Evolutionary conservation across 495 filamentous ascomycete genomes (phyloP).

Genomic region (Chaetomium fimeti): DNA sequence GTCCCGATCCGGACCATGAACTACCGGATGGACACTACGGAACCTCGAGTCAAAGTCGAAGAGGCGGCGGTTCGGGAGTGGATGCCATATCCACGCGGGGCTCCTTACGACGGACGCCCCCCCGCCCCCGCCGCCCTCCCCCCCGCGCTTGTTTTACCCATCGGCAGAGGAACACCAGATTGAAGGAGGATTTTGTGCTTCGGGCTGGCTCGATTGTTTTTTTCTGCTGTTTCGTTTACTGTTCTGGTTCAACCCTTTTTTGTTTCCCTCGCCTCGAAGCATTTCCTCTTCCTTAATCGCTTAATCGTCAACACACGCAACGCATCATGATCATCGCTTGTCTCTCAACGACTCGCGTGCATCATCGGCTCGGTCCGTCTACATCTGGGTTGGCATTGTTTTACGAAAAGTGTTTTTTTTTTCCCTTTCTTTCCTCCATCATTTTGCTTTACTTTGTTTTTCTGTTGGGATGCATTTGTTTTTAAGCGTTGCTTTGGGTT

Average conservation of each 20-base stretch:
- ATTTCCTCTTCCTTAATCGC: background rate
- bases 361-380: background rate
- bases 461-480: constrained; percentile 2
- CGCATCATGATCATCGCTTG: background rate
- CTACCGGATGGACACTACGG: too few species aligned
- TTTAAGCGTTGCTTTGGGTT: constrained; percentile 6
- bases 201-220: background rate
- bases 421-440: background rate
- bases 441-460: background rate
- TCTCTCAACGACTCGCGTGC: background rate
- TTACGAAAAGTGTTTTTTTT: constrained; percentile 5
- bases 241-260: constrained; percentile 7
- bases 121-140: too few species aligned
- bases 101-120: too few species aligned
- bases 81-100: too few species aligned
- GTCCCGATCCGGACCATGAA: too few species aligned
- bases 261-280: too few species aligned
- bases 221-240: constrained; percentile 7
- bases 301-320: background rate
- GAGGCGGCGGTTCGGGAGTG: too few species aligned
- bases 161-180: background rate
- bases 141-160: background rate
- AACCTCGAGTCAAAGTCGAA: too few species aligned
- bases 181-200: constrained; percentile 8
- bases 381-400: constrained; percentile 2